phyloP scores from a whole-genome alignment of 108 stramenopile species.

The Seminavis robusta region DNA sequence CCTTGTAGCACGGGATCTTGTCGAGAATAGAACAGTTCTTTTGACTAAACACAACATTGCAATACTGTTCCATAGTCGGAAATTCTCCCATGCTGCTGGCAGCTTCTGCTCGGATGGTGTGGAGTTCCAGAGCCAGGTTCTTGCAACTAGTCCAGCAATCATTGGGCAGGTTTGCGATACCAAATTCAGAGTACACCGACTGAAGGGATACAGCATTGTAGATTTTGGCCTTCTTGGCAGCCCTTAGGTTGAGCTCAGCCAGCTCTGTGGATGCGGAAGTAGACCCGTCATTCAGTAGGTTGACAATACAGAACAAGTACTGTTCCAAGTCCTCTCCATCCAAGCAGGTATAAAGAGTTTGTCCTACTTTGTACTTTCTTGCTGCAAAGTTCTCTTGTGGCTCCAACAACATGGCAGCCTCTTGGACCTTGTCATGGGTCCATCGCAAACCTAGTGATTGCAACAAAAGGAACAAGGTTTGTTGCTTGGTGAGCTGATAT shows the following conservation, averaged over 20 bases:
- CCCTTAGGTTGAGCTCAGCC: background rate
- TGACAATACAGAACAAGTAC: conserved; percentile 3
- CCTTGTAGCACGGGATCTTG: too few relatives aligned
- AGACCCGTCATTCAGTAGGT: conserved; percentile 3
- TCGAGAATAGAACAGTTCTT: background rate
- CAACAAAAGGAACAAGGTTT: too few relatives aligned
- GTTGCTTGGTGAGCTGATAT: too few relatives aligned
- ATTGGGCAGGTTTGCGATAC: background rate
- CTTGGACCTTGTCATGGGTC: conserved; percentile 2
- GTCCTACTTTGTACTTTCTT: background rate
- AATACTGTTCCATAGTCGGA: too few relatives aligned
- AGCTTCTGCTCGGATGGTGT: too few relatives aligned
- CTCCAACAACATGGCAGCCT: background rate
- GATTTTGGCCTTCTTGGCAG: background rate
- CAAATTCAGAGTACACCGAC: background rate
- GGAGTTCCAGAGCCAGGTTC: too few relatives aligned
- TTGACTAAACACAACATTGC: background rate
- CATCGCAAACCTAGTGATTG: background rate
- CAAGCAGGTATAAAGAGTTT: background rate
- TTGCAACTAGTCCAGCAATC: background rate
- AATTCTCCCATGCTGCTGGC: too few relatives aligned
- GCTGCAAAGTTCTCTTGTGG: background rate
- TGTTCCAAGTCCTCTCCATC: background rate
- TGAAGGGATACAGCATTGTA: background rate
- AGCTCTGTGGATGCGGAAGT: background rate